Percentiles rank a stretch among this genome's conserved stretches.
Evolutionary conservation across 2,329 filamentous ascomycete genomes (phyloP).

Genomic region (Aspergillus floridensis): DNA sequence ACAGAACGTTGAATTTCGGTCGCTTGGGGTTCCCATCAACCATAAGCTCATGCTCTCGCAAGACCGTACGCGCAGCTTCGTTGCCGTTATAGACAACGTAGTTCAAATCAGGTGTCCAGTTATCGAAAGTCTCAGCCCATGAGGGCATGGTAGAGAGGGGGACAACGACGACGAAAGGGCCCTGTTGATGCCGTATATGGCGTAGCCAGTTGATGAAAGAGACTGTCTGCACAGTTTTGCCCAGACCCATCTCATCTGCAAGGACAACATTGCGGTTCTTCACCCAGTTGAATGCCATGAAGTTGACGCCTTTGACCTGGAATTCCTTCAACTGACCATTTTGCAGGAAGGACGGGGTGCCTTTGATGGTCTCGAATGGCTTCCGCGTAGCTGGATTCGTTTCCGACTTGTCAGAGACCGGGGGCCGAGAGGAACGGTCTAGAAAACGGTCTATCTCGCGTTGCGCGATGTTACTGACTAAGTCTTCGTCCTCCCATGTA

Average conservation of each 20-base stretch:
- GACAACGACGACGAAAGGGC: slow-evolving; percentile 94
- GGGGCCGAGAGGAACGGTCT: slow-evolving; percentile 76
- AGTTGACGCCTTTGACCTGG: slow-evolving; percentile 91
- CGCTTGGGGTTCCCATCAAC: slow-evolving; percentile 82
- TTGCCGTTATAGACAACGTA: slow-evolving; percentile 96
- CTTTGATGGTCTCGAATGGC: slow-evolving; percentile 67
- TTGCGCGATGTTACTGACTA: slow-evolving; percentile 77
- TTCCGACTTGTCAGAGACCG: slow-evolving; percentile 76
- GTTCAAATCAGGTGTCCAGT: slow-evolving; percentile 93
- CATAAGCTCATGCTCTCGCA: slow-evolving; percentile 85
- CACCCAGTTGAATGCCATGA: slow-evolving; percentile 94
- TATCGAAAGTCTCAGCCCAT: slow-evolving; percentile 96
- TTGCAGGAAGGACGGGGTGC: slow-evolving; percentile 81
- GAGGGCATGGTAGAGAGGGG: slow-evolving; percentile 95
- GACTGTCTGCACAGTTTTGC: slow-evolving; percentile 97
- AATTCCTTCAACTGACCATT: slow-evolving; percentile 86
- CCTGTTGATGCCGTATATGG: slow-evolving; percentile 84
- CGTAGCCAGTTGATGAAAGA: slow-evolving; percentile 96
- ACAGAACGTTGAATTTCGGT: slow-evolving; percentile 93
- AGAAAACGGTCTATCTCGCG: slow-evolving; percentile 88
- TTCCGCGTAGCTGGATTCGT: slow-evolving; percentile 72
- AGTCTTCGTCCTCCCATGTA: slow-evolving; percentile 81
- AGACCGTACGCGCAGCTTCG: slow-evolving; percentile 78
- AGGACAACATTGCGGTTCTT: slow-evolving; percentile 92
- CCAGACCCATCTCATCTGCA: slow-evolving; percentile 97